Evolutionary conservation across 441 rosid species (phyloP).

Genomic region (Melianthus villosus): DNA sequence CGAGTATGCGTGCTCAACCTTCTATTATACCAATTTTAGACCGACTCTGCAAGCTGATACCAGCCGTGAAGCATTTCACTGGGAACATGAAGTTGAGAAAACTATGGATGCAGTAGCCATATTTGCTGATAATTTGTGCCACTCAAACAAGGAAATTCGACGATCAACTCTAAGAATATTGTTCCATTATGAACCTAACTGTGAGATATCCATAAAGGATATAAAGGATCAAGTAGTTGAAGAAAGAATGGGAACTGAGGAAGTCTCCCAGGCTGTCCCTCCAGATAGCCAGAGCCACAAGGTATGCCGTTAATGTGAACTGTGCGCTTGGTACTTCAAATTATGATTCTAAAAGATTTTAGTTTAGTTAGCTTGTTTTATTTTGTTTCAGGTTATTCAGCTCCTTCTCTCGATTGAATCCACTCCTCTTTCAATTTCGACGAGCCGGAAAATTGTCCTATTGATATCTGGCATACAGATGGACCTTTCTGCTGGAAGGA

Average conservation of each 20-base stretch:
- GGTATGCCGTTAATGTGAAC: slow-evolving; percentile 42
- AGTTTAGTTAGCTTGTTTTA: too few relatives aligned
- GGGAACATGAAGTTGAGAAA: slow-evolving; percentile 32
- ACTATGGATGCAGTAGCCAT: slow-evolving; percentile 26
- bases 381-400: slow-evolving; percentile 81
- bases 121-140: slow-evolving; percentile 60
- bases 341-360: too few relatives aligned
- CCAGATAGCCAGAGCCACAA: slow-evolving; percentile 16
- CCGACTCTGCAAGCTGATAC: slow-evolving; percentile 19
- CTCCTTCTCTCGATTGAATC: slow-evolving; percentile 46
- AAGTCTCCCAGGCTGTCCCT: slow-evolving; percentile 18
- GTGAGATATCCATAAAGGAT: slow-evolving; percentile 16
- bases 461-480: slow-evolving; percentile 46
- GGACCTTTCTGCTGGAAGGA: slow-evolving; percentile 54
- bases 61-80: slow-evolving; percentile 16
- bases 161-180: slow-evolving; percentile 59
- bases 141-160: slow-evolving; percentile 54
- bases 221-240: slow-evolving; percentile 23
- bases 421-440: slow-evolving; percentile 46
- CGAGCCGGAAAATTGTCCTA: slow-evolving; percentile 45
- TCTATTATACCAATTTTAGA: slow-evolving; percentile 18
- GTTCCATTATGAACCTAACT: slow-evolving; percentile 45
- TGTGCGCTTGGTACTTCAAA: slow-evolving; percentile 4
- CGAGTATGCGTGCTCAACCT: background rate
- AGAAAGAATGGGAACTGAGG: slow-evolving; percentile 38